phyloP scores from a whole-genome alignment of 805 yeast genomes.

The Kodamaea sagamina region DNA sequence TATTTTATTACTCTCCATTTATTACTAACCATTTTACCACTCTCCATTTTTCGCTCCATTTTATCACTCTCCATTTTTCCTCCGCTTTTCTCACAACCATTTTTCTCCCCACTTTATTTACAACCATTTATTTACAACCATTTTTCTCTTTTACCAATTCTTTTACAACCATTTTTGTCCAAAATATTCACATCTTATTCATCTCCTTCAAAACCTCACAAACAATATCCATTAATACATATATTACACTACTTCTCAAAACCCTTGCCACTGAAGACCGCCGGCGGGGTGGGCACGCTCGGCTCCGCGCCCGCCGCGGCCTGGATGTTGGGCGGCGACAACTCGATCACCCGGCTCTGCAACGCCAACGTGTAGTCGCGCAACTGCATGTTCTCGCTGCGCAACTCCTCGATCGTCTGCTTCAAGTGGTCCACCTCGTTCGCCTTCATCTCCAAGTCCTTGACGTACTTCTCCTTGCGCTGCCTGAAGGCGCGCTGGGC shows the following conservation, averaged over 20 bases:
- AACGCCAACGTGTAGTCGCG: conserved; percentile 71
- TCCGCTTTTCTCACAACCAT: no score
- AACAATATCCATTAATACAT: not conserved
- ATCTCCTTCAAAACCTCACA: not conserved
- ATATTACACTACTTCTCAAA: conserved; percentile 10
- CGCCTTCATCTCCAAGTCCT: conserved; percentile 74
- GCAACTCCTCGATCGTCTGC: conserved; percentile 64
- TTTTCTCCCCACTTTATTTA: no score
- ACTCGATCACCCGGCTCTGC: conserved; percentile 64
- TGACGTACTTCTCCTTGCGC: conserved; percentile 78
- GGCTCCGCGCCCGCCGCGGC: conserved; percentile 1
- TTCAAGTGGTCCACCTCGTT: conserved; percentile 61
- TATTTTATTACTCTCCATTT: no score
- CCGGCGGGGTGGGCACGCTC: conserved; percentile 16
- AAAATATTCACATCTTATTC: no score
- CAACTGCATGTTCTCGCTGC: conserved; percentile 68
- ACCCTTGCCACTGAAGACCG: conserved; percentile 14
- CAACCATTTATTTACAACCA: no score
- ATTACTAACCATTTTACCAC: no score
- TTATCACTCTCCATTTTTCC: no score
- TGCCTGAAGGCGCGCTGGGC: conserved; percentile 92
- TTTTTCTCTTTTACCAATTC: no score
- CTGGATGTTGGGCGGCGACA: conserved; percentile 24
- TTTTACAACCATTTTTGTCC: no score
- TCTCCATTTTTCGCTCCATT: no score